Conservation (phyloP, 768 basidiomycete species). For the Pisolithus tinctorius region DNA sequence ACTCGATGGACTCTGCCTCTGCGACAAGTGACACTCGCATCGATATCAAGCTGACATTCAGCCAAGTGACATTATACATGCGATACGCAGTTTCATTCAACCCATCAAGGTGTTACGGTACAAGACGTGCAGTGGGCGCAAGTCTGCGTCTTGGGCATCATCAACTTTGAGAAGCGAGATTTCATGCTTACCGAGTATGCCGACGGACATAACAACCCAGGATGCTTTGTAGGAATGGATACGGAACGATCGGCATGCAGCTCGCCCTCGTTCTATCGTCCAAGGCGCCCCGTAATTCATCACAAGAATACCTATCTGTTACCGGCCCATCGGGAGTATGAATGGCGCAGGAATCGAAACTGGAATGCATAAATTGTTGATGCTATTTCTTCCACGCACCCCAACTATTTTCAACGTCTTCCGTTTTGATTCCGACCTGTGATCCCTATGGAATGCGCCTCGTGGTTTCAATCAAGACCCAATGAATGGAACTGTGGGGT, state of each 20-base stretch:
- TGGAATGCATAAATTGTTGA: slow-evolving; percentile 39
- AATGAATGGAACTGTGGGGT: slow-evolving; percentile 32
- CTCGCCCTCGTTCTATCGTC: slow-evolving; percentile 50
- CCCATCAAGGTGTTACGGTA: slow-evolving; percentile 28
- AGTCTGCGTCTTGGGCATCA: slow-evolving; percentile 35
- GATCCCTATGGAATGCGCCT: slow-evolving; percentile 33
- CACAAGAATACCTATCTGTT: slow-evolving; percentile 55
- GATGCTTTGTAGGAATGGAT: slow-evolving; percentile 48
- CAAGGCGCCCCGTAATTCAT: slow-evolving; percentile 32
- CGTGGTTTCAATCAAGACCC: slow-evolving; percentile 22
- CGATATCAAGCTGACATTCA: slow-evolving; percentile 40
- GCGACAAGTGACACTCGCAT: slow-evolving; percentile 30
- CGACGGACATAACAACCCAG: slow-evolving; percentile 42
- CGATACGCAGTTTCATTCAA: slow-evolving; percentile 41
- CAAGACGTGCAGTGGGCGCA: slow-evolving; percentile 26
- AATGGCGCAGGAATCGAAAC: slow-evolving; percentile 30
- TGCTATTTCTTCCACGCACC: slow-evolving; percentile 40
- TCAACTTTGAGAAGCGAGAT: slow-evolving; percentile 37
- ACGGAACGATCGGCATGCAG: slow-evolving; percentile 37
- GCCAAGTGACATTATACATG: slow-evolving; percentile 38
- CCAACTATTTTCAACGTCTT: slow-evolving; percentile 51
- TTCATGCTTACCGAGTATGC: slow-evolving; percentile 47
- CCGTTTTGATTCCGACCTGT: slow-evolving; percentile 37
- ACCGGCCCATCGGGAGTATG: slow-evolving; percentile 60
- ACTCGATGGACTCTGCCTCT: slow-evolving; percentile 28